Percentiles rank a stretch among this genome's conserved stretches.
phyloP scores from a whole-genome alignment of 2,329 filamentous ascomycete species.

The Fusarium oligoseptatum region DNA sequence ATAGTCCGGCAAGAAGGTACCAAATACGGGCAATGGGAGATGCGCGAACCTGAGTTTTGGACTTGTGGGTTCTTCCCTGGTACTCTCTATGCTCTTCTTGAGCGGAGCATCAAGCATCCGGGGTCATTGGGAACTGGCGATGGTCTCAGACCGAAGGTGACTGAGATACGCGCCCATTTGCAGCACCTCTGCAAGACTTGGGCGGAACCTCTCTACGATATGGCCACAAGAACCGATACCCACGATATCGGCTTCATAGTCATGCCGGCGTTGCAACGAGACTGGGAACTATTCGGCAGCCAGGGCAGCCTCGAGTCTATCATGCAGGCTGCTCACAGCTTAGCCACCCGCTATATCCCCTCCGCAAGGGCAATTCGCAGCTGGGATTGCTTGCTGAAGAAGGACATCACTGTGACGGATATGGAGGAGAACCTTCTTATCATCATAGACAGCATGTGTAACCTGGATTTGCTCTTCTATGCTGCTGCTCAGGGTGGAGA shows the following conservation, averaged over 20 bases:
- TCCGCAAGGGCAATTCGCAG: constrained; percentile 60
- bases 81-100: constrained; percentile 52
- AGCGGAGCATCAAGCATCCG: constrained; percentile 41
- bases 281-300: constrained; percentile 57
- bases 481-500: constrained; percentile 29
- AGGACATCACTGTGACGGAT: constrained; percentile 40
- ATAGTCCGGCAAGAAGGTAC: constrained; percentile 47
- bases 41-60: constrained; percentile 55
- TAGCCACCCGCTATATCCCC: constrained; percentile 58
- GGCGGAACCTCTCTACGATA: too few species aligned
- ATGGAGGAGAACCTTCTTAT: constrained; percentile 48
- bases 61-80: constrained; percentile 59
- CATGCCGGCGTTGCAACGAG: constrained; percentile 59
- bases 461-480: constrained; percentile 56
- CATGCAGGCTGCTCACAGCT: constrained; percentile 57
- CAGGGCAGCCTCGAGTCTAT: constrained; percentile 54
- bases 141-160: too few species aligned
- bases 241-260: constrained; percentile 63
- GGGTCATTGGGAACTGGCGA: too few species aligned
- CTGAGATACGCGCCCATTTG: too few species aligned
- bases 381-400: constrained; percentile 58
- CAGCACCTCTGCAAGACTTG: too few species aligned
- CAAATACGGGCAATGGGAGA: constrained; percentile 43
- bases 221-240: too few species aligned
- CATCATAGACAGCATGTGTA: constrained; percentile 60